Percentiles rank a stretch among this genome's conserved stretches.
Conservation (phyloP, 805 yeast genomes). For the Nakazawaea holstii region DNA sequence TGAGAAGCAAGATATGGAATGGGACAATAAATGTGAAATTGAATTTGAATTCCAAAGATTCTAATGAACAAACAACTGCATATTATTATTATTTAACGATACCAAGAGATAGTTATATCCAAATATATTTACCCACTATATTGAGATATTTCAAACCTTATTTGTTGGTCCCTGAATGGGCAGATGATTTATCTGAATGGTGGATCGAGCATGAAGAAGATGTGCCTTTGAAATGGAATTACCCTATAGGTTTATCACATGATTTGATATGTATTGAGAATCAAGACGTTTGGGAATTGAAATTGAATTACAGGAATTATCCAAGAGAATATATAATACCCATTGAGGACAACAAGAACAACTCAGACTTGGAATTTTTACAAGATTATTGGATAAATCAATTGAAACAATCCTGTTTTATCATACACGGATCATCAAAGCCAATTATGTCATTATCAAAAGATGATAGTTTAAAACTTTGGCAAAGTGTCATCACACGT, state of each 20-base stretch:
- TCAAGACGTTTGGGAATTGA: slow-evolving; percentile 38
- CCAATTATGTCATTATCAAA: slow-evolving; percentile 74
- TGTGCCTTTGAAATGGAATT: slow-evolving; percentile 69
- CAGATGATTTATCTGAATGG: slow-evolving; percentile 23
- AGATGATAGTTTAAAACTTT: slow-evolving; percentile 49
- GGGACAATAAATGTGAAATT: slow-evolving; percentile 46
- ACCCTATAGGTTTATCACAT: slow-evolving; percentile 66
- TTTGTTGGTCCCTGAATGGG: slow-evolving; percentile 18
- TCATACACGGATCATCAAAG: slow-evolving; percentile 72
- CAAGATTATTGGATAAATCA: slow-evolving; percentile 66
- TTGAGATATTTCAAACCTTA: slow-evolving; percentile 30
- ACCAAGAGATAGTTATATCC: slow-evolving; percentile 49
- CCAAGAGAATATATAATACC: slow-evolving; percentile 43
- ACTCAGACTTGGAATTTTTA: slow-evolving; percentile 19
- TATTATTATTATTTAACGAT: slow-evolving; percentile 16
- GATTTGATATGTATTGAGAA: slow-evolving; percentile 35
- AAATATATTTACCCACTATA: slow-evolving; percentile 33
- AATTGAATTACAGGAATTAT: slow-evolving; percentile 33
- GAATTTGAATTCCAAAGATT: slow-evolving; percentile 19
- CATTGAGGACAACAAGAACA: slow-evolving; percentile 15
- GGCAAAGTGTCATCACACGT: slow-evolving; percentile 42
- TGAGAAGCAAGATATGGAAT: slow-evolving; percentile 51
- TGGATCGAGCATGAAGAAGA: slow-evolving; percentile 61
- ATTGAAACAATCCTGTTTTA: slow-evolving; percentile 75
- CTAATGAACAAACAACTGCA: slow-evolving; percentile 16